Percentiles rank a stretch among this genome's conserved stretches.
phyloP scores from a whole-genome alignment of 495 filamentous ascomycete species.

The Aspergillus haitiensis region DNA sequence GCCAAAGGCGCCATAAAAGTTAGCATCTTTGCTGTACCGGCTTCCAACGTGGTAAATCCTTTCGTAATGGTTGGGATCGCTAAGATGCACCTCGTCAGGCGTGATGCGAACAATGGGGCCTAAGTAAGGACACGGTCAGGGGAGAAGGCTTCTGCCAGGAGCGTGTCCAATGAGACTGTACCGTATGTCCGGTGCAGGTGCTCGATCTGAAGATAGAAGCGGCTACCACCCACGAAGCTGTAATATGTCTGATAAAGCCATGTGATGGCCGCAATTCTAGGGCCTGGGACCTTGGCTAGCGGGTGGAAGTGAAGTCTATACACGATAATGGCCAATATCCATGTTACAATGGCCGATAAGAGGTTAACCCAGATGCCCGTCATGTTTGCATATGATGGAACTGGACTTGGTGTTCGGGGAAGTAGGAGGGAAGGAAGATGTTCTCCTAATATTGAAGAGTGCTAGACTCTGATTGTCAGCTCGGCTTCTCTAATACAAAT shows the following conservation, averaged over 20 bases:
- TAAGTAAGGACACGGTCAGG: not conserved
- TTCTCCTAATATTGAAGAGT: too few relatives aligned
- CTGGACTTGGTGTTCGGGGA: too few relatives aligned
- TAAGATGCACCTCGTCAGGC: conserved; percentile 42
- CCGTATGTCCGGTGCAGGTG: conserved; percentile 23
- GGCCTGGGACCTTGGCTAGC: conserved; percentile 28
- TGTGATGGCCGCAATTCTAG: conserved; percentile 17
- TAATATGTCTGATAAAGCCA: conserved; percentile 23
- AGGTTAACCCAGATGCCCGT: too few relatives aligned
- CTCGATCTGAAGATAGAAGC: conserved; percentile 21
- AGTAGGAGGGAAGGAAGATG: too few relatives aligned
- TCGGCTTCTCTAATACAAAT: too few relatives aligned
- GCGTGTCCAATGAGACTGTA: conserved; percentile 7
- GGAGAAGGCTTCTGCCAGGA: not conserved
- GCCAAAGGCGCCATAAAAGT: conserved; percentile 24
- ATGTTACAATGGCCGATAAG: too few relatives aligned
- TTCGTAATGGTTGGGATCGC: conserved; percentile 38
- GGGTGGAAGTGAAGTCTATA: conserved; percentile 35
- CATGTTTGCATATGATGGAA: too few relatives aligned
- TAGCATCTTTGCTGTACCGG: conserved; percentile 32
- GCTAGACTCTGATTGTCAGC: too few relatives aligned
- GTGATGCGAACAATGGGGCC: conserved; percentile 38
- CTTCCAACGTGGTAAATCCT: conserved; percentile 34
- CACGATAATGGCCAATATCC: too few relatives aligned
- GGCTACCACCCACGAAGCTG: conserved; percentile 16